Percentiles rank a stretch among this genome's conserved stretches.
Conservation (phyloP, 352 stramenopile genomes). For the Globisporangium carolinianum region DNA sequence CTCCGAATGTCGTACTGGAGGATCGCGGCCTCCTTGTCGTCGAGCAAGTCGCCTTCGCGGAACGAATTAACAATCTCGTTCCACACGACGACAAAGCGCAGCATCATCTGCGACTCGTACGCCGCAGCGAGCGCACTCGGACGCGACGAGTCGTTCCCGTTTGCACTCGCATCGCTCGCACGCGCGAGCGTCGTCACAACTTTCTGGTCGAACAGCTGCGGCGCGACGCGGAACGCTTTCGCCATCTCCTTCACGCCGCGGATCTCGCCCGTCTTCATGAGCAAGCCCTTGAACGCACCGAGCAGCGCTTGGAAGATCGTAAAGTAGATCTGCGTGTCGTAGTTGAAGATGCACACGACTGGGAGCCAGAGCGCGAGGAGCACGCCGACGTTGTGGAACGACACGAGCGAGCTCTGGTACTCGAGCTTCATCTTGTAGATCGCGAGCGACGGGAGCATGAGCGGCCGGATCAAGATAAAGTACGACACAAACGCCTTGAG, state of each 20-base stretch:
- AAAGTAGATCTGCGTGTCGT: slow-evolving; percentile 79
- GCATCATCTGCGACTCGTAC: slow-evolving; percentile 78
- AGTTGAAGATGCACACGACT: slow-evolving; percentile 71
- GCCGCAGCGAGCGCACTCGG: slow-evolving; percentile 38
- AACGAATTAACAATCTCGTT: slow-evolving; percentile 84
- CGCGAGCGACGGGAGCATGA: slow-evolving; percentile 58
- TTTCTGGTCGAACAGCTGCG: slow-evolving; percentile 76
- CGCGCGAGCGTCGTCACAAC: slow-evolving; percentile 56
- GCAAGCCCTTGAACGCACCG: slow-evolving; percentile 49
- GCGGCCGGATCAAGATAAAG: slow-evolving; percentile 51
- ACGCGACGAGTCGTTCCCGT: slow-evolving; percentile 33
- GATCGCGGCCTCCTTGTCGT: slow-evolving; percentile 75
- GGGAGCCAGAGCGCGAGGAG: slow-evolving; percentile 62
- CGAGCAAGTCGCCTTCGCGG: slow-evolving; percentile 59
- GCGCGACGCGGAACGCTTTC: slow-evolving; percentile 68
- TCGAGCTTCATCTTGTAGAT: slow-evolving; percentile 68
- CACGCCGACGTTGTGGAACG: slow-evolving; percentile 68
- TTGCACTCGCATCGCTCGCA: slow-evolving; percentile 42
- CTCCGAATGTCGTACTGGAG: slow-evolving; percentile 82
- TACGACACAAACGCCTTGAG: slow-evolving; percentile 55
- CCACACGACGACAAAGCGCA: slow-evolving; percentile 77
- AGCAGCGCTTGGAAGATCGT: slow-evolving; percentile 68
- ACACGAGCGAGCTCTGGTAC: slow-evolving; percentile 63
- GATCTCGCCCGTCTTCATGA: slow-evolving; percentile 76
- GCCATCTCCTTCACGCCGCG: slow-evolving; percentile 63